These are phyloP conservation scores for Thermothielavioides terrestris DNA, from an alignment of 495 filamentous ascomycete genomes.

Conservation along the genomic window DNA sequence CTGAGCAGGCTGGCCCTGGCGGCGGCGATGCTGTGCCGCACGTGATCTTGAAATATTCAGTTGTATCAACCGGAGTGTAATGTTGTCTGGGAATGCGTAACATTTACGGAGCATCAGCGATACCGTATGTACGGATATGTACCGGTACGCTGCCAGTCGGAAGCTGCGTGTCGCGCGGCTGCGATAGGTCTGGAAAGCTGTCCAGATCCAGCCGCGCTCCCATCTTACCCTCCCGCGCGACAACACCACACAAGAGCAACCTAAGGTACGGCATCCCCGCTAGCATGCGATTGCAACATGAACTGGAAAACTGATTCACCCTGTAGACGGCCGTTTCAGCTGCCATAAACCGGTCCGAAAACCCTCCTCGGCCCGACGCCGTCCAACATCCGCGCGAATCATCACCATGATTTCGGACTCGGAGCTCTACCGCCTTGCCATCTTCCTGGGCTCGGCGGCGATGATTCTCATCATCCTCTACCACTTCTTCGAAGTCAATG, in stretches of 20 bases:
- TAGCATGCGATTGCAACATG: neutral
- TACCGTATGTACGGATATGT: neutral
- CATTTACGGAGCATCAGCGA: too few species aligned
- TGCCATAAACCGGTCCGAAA: neutral
- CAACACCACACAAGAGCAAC: neutral
- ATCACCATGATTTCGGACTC: conserved; percentile 80
- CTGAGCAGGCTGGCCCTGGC: neutral
- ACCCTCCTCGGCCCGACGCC: neutral
- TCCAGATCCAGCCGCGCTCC: conserved; percentile 17
- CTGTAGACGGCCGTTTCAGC: neutral
- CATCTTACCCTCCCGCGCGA: neutral
- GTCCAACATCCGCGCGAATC: neutral
- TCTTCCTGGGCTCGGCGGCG: conserved; percentile 83
- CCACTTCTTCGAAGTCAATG: conserved; percentile 95
- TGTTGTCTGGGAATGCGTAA: too few species aligned
- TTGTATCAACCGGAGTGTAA: too few species aligned
- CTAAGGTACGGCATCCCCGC: neutral
- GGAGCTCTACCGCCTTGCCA: conserved; percentile 75
- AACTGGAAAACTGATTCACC: neutral
- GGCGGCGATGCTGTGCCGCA: too few species aligned
- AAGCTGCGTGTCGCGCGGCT: neutral
- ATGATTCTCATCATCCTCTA: conserved; percentile 94
- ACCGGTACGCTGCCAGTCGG: conserved; percentile 7
- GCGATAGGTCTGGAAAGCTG: conserved; percentile 20
- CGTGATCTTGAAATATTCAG: too few species aligned